Evolutionary conservation across 2,329 filamentous ascomycete genomes (phyloP).

Genomic region (Pleomassaria siparia): DNA sequence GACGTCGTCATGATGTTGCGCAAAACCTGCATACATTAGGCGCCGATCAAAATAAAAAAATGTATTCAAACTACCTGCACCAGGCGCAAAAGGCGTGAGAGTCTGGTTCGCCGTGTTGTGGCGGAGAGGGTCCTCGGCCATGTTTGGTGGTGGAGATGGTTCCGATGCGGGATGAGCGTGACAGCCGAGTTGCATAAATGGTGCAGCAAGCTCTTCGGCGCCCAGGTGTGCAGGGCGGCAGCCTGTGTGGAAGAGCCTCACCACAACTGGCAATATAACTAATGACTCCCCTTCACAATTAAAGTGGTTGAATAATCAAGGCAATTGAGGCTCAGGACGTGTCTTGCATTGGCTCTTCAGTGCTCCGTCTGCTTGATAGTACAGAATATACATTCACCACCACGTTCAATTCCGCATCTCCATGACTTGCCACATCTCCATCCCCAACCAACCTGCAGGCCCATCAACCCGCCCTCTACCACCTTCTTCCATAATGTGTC

Average conservation of each 20-base stretch:
- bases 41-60: conserved; percentile 1
- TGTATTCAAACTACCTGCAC: conserved; percentile 14
- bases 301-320: conserved; percentile 1
- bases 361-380: conserved; percentile 23
- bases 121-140: conserved; percentile 32
- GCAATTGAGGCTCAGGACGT: conserved; percentile 23
- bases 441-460: background rate
- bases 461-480: conserved; percentile 3
- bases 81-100: conserved; percentile 14
- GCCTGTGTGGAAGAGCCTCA: background rate
- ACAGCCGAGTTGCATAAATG: conserved; percentile 22
- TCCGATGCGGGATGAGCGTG: conserved; percentile 33
- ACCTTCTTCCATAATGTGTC: background rate
- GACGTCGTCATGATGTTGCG: conserved; percentile 8
- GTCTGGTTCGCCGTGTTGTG: conserved; percentile 21
- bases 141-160: conserved; percentile 36
- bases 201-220: conserved; percentile 5
- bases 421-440: background rate
- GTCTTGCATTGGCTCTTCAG: conserved; percentile 31
- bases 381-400: conserved; percentile 40
- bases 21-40: conserved; percentile 21
- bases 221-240: background rate
- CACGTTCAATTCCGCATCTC: background rate
- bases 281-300: conserved; percentile 10
- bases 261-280: background rate